A percentile compares a stretch with the other conserved stretches of the same genome.
phyloP scores from a whole-genome alignment of 139 green algal genomes.

The Haematococcus lacustris region DNA sequence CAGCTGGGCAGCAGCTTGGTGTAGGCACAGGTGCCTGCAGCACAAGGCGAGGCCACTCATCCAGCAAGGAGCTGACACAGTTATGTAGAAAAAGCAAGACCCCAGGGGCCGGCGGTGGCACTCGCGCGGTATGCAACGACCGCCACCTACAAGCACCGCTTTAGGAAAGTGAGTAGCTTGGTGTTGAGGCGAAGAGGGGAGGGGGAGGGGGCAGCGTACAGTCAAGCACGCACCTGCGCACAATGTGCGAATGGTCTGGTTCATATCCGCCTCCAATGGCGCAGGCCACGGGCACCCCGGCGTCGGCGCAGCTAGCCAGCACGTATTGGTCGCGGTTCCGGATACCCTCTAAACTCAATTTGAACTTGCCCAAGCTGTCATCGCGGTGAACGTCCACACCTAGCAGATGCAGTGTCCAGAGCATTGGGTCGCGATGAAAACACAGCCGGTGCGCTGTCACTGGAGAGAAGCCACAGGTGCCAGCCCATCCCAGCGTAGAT shows the following conservation, averaged over 20 bases:
- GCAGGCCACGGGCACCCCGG: slow-evolving; percentile 27
- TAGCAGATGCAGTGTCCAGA: not conserved
- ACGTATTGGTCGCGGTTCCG: slow-evolving; percentile 30
- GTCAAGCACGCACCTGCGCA: slow-evolving; percentile 10
- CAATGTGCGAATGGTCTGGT: slow-evolving; percentile 30
- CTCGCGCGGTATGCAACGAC: not conserved
- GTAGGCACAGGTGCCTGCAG: slow-evolving; percentile 2
- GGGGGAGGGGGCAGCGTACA: not conserved
- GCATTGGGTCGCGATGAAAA: not conserved
- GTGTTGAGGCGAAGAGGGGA: not conserved
- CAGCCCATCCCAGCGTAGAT: not conserved
- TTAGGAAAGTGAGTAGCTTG: not conserved
- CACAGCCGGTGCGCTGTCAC: not conserved
- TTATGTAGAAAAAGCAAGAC: not conserved
- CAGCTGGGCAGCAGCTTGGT: not conserved
- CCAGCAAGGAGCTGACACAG: not conserved
- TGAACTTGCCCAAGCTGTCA: slow-evolving; percentile 39
- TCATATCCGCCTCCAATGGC: slow-evolving; percentile 54
- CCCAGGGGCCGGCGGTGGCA: not conserved
- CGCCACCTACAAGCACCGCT: not conserved
- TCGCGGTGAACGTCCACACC: slow-evolving; percentile 45
- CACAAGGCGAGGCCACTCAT: not conserved
- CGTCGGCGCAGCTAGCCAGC: slow-evolving; percentile 19
- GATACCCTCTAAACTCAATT: slow-evolving; percentile 38
- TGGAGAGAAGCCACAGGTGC: not conserved